Evolutionary conservation across 257 asterid genomes (phyloP).

Genomic region (Nicotiana benthamiana): DNA sequence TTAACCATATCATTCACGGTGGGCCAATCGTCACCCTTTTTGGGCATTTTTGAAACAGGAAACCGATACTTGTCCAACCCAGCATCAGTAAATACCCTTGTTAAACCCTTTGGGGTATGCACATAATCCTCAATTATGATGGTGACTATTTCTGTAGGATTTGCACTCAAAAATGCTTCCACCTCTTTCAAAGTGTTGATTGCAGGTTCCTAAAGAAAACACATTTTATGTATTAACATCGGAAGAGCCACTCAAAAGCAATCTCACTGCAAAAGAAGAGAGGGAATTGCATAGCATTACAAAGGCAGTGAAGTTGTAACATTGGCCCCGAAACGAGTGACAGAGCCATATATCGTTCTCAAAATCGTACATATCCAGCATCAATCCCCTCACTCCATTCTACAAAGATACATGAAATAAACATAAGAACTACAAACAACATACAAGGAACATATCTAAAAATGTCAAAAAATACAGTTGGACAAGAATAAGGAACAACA

Average conservation of each 20-base stretch:
- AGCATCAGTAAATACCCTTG: slow-evolving; percentile 63
- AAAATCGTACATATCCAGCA: slow-evolving; percentile 98
- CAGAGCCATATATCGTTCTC: slow-evolving; percentile 96
- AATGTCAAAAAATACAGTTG: not conserved
- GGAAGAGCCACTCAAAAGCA: slow-evolving; percentile 15
- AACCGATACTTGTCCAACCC: slow-evolving; percentile 89
- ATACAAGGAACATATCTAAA: not conserved
- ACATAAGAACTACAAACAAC: not conserved
- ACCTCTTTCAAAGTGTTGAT: slow-evolving; percentile 71
- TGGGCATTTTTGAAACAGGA: slow-evolving; percentile 88
- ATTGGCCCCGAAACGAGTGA: slow-evolving; percentile 87
- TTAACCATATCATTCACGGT: slow-evolving; percentile 59
- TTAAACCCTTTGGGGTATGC: slow-evolving; percentile 73
- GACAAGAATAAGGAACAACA: slow-evolving; percentile 5
- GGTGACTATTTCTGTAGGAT: slow-evolving; percentile 78
- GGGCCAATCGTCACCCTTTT: slow-evolving; percentile 89
- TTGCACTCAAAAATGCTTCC: slow-evolving; percentile 77
- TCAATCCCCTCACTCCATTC: slow-evolving; percentile 98
- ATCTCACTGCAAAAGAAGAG: not conserved
- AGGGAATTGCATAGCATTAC: slow-evolving; percentile 32
- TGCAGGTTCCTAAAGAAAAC: slow-evolving; percentile 58
- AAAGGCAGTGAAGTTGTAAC: slow-evolving; percentile 94
- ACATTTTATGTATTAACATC: slow-evolving; percentile 7
- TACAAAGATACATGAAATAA: slow-evolving; percentile 19
- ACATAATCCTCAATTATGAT: slow-evolving; percentile 96